Conservation (phyloP, 768 basidiomycete genomes). For the Serendipita indica region DNA sequence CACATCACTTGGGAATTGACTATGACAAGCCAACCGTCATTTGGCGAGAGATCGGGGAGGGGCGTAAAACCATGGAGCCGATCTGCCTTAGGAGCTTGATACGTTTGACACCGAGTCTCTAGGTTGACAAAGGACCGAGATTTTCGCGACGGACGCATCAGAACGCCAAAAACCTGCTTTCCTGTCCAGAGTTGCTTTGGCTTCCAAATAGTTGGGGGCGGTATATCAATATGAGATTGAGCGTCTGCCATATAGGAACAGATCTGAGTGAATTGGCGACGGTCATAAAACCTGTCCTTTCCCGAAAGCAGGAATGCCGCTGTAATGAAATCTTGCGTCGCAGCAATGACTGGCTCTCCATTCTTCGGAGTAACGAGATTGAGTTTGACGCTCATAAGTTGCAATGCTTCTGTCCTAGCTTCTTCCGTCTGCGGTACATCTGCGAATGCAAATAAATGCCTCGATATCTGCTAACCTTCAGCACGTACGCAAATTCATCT, state of each 20-base stretch:
- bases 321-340: conserved; percentile 99
- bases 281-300: conserved; percentile 84
- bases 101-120: conserved; percentile 88
- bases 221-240: conserved; percentile 82
- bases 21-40: conserved; percentile 95
- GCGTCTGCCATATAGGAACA: conserved; percentile 91
- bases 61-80: conserved; percentile 39
- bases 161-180: conserved; percentile 94
- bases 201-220: conserved; percentile 88
- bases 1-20: conserved; percentile 99
- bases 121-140: conserved; percentile 84
- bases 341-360: conserved; percentile 97
- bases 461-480: neutral
- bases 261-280: conserved; percentile 90
- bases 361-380: conserved; percentile 97
- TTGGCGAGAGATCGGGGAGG: conserved; percentile 77
- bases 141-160: conserved; percentile 84
- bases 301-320: conserved; percentile 91
- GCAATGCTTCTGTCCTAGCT: conserved; percentile 88
- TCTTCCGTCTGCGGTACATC: conserved; percentile 99
- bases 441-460: conserved; percentile 22
- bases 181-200: conserved; percentile 92
- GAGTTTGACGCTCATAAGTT: conserved; percentile 93
- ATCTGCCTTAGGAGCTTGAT: conserved; percentile 53
- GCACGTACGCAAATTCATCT: conserved; percentile 92